Evolutionary conservation across 257 asterid genomes (phyloP).

Genomic region (Forsythia viridissima): DNA sequence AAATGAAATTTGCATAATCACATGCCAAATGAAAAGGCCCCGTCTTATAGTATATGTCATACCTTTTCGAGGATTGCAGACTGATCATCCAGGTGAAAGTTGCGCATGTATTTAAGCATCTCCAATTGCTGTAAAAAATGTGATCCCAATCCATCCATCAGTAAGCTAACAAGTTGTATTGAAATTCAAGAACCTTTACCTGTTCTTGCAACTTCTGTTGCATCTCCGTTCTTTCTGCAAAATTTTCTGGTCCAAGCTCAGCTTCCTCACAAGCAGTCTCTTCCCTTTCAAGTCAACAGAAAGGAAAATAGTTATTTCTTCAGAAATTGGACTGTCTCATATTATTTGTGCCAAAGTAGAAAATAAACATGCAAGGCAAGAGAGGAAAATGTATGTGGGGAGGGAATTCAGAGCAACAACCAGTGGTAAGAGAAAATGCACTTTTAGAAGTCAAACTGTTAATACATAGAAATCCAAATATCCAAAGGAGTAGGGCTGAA

Average conservation of each 20-base stretch:
- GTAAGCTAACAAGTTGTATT: constrained; percentile 7
- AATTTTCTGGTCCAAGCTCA: constrained; percentile 75
- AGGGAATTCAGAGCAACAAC: background rate
- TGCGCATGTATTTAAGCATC: constrained; percentile 82
- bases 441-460: too few relatives aligned
- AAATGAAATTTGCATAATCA: background rate
- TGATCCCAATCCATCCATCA: background rate
- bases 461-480: too few relatives aligned
- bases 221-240: constrained; percentile 60
- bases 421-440: too few relatives aligned
- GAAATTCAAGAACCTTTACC: constrained; percentile 34
- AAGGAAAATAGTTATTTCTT: background rate
- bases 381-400: background rate
- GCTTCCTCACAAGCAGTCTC: constrained; percentile 94
- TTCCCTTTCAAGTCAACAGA: constrained; percentile 56
- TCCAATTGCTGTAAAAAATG: constrained; percentile 66
- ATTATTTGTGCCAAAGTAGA: background rate
- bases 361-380: constrained; percentile 1
- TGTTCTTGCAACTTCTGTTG: constrained; percentile 63
- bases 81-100: constrained; percentile 70
- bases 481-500: background rate
- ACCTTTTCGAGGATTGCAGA: constrained; percentile 86
- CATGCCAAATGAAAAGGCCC: background rate
- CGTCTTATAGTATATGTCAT: background rate
- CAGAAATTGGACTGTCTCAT: background rate